These are phyloP conservation scores for Chlorella sp. DNA, from an alignment of 139 green algal species.

Conservation along the genomic window DNA sequence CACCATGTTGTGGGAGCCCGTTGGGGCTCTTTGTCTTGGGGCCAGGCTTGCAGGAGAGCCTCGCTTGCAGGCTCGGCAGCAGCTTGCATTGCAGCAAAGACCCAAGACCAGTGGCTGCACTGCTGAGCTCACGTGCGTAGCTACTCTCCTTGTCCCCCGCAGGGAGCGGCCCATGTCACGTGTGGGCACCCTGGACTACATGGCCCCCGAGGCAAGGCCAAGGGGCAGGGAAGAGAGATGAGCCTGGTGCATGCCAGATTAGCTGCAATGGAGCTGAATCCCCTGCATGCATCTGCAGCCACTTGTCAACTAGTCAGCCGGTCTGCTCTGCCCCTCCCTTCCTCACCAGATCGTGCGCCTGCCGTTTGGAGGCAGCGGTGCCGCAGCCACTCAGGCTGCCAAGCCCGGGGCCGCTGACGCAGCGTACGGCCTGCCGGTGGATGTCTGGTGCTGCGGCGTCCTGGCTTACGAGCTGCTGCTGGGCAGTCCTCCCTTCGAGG, in stretches of 20 bases:
- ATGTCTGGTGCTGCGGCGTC: conserved; percentile 86
- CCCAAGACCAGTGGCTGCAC: too few relatives aligned
- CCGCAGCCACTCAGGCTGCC: neutral
- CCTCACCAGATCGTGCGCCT: conserved; percentile 37
- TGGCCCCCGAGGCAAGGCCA: conserved; percentile 52
- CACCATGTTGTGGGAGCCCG: too few relatives aligned
- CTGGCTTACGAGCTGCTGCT: conserved; percentile 68
- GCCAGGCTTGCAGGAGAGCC: too few relatives aligned
- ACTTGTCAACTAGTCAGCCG: too few relatives aligned
- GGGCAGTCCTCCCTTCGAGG: conserved; percentile 63
- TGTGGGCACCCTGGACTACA: conserved; percentile 66
- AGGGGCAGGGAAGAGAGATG: too few relatives aligned
- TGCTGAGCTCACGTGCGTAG: neutral
- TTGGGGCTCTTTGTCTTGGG: too few relatives aligned
- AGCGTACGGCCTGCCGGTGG: conserved; percentile 71
- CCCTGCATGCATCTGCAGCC: too few relatives aligned
- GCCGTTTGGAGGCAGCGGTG: conserved; percentile 7
- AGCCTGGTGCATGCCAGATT: too few relatives aligned
- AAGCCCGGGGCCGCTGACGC: neutral
- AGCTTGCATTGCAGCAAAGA: neutral
- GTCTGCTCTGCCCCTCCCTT: too few relatives aligned
- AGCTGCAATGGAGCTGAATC: too few relatives aligned
- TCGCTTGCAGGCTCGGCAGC: too few relatives aligned
- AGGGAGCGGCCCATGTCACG: conserved; percentile 65
- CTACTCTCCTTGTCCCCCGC: neutral